These are phyloP conservation scores for Nigrospora osmanthi DNA, from an alignment of 2,329 filamentous ascomycete genomes.

Conservation along the genomic window DNA sequence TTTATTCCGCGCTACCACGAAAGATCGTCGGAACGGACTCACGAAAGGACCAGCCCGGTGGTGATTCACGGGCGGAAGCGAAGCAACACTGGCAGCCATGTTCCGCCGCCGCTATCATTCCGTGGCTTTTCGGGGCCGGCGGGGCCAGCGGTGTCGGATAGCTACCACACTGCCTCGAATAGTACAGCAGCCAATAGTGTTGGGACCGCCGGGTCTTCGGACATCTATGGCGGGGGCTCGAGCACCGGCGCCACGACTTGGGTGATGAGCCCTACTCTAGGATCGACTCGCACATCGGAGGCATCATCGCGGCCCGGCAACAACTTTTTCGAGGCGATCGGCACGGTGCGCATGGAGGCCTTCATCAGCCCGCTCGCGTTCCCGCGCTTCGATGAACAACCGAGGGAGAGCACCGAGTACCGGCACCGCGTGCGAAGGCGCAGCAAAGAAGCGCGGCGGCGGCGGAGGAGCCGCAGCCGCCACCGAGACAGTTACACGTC, in stretches of 20 bases:
- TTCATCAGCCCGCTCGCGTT: constrained; percentile 67
- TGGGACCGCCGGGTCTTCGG: constrained; percentile 51
- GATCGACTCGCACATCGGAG: constrained; percentile 36
- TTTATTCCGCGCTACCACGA: constrained; percentile 63
- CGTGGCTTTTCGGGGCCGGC: constrained; percentile 65
- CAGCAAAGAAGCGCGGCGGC: constrained; percentile 47
- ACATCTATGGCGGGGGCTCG: constrained; percentile 44
- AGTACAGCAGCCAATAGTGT: constrained; percentile 52
- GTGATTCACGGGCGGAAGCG: constrained; percentile 70
- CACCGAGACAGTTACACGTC: constrained; percentile 44
- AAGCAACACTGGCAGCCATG: constrained; percentile 78
- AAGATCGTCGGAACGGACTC: constrained; percentile 33
- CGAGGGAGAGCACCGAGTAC: constrained; percentile 43
- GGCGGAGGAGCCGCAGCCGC: constrained; percentile 34
- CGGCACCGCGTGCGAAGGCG: constrained; percentile 38
- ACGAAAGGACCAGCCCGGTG: constrained; percentile 34
- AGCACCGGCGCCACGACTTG: constrained; percentile 31
- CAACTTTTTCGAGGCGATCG: constrained; percentile 80
- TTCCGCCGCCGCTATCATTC: constrained; percentile 63
- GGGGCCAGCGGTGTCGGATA: constrained; percentile 27
- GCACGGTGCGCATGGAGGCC: constrained; percentile 93
- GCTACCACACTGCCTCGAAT: constrained; percentile 39
- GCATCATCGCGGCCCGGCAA: constrained; percentile 39
- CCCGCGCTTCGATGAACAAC: constrained; percentile 35
- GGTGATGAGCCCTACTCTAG: constrained; percentile 31